These are phyloP conservation scores for Tulasnella sp. DNA, from an alignment of 768 basidiomycete species.

Conservation along the genomic window DNA sequence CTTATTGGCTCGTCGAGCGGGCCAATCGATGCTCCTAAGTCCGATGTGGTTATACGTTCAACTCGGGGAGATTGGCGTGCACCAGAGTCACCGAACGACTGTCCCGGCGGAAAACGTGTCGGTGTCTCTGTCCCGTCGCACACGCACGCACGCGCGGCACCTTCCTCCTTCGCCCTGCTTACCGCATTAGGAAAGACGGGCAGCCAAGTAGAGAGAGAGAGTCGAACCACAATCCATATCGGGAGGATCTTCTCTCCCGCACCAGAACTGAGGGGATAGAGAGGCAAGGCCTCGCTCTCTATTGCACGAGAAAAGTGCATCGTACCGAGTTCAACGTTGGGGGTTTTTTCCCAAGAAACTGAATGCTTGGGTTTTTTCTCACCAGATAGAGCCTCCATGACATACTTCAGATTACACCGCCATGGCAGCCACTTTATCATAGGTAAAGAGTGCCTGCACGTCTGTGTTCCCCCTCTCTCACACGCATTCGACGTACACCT, in stretches of 20 bases:
- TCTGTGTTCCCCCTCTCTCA: background rate
- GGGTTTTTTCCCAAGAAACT: slow-evolving; percentile 13
- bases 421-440: background rate
- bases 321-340: background rate
- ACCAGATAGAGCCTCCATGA: slow-evolving; percentile 17
- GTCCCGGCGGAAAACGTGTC: slow-evolving; percentile 17
- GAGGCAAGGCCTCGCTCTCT: slow-evolving; percentile 4
- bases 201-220: background rate
- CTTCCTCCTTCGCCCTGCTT: slow-evolving; percentile 3
- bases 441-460: background rate
- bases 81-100: background rate
- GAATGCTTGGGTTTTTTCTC: background rate
- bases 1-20: slow-evolving; percentile 1
- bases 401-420: background rate
- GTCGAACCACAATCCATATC: slow-evolving; percentile 10
- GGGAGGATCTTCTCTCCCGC: slow-evolving; percentile 19
- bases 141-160: background rate
- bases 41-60: background rate
- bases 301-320: background rate
- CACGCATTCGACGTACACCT: slow-evolving; percentile 1
- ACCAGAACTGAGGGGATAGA: slow-evolving; percentile 1
- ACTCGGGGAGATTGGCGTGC: background rate
- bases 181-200: background rate
- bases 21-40: background rate
- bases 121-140: background rate